Conservation (phyloP, 345 rosid genomes). For the Lepidium sativum region DNA sequence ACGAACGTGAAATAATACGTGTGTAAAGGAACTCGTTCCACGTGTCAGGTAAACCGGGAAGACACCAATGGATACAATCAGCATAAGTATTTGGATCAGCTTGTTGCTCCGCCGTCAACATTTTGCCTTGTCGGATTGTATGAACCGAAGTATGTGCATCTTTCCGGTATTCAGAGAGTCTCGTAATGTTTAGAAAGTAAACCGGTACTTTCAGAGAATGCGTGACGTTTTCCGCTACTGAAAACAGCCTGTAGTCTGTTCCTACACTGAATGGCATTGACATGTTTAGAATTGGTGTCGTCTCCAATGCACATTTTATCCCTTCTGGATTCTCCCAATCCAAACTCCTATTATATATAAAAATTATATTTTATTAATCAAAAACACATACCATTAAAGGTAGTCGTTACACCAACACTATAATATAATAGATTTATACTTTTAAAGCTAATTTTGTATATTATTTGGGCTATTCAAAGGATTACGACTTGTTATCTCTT, state of each 20-base stretch:
- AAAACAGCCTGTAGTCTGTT: slow-evolving; percentile 57
- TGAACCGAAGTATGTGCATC: slow-evolving; percentile 87
- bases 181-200: slow-evolving; percentile 61
- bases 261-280: slow-evolving; percentile 56
- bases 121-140: slow-evolving; percentile 78
- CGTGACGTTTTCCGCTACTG: slow-evolving; percentile 44
- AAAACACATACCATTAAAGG: neutral
- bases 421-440: neutral
- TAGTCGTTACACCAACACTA: slow-evolving; percentile 18
- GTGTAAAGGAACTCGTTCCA: slow-evolving; percentile 88
- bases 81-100: slow-evolving; percentile 79
- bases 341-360: slow-evolving; percentile 43
- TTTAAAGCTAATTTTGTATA: neutral
- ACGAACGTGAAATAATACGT: slow-evolving; percentile 54
- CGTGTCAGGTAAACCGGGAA: slow-evolving; percentile 87
- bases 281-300: slow-evolving; percentile 49
- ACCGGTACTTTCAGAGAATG: slow-evolving; percentile 44
- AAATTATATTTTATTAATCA: neutral
- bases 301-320: slow-evolving; percentile 78
- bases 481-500: slow-evolving; percentile 7
- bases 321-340: slow-evolving; percentile 91
- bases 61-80: slow-evolving; percentile 97
- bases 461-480: neutral
- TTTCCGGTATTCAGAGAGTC: slow-evolving; percentile 70
- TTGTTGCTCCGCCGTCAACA: slow-evolving; percentile 61